Evolutionary conservation across 2,329 filamentous ascomycete genomes (phyloP), one percentile per base, ranked within the genome.

Genomic region (Aspergillus uvarum): DNA sequence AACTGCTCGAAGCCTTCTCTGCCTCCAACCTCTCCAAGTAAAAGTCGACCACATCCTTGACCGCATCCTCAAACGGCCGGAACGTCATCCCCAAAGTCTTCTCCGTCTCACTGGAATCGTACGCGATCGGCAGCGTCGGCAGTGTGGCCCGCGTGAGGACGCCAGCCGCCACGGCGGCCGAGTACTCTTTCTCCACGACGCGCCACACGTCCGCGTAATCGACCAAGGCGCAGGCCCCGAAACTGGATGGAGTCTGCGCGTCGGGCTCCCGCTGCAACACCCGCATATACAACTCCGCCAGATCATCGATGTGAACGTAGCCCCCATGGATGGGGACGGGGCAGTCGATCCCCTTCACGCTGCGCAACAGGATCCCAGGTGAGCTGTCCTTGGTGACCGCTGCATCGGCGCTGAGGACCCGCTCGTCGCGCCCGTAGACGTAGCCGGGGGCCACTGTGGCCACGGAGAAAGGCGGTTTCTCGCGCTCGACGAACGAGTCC

Each of bases 271-370:
- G 14, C 38, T 44, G 14, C 38, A 44, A 16, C 10, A 52, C 55
- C 38, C 50, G 55, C 32, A 61, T 2, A 44, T 58, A 54, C 12
- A 61, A 44, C 44, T 52, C 7, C 8, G 59, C 55, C 19, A 61
- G 49, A n/a, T 61, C 59, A 49, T 61, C 59, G 21, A 61, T 55
- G 32, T 61, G 55, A 22, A 61, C 35, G 32, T 58, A 61, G 8
- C 55, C 59, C 5, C 59, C 55, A 26, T 61, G 59, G n/a, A 61
- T 22, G 8, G 55, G 59, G 31, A 47, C 44, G 14, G 47, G 47
- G 19, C 19, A 22, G 12, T 61, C 55, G 12, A 29, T 51, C 1
- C 59, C 59, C 14, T 47, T 58, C 31, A 44, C 14, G 2, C 38
- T 19, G 14, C 38, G 14, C 38, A 44, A 8, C 38, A 44, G 38